Percentiles rank a stretch among this genome's conserved stretches.
These are phyloP conservation scores for Trametes villosa DNA, from an alignment of 768 basidiomycete genomes.

Conservation along the genomic window DNA sequence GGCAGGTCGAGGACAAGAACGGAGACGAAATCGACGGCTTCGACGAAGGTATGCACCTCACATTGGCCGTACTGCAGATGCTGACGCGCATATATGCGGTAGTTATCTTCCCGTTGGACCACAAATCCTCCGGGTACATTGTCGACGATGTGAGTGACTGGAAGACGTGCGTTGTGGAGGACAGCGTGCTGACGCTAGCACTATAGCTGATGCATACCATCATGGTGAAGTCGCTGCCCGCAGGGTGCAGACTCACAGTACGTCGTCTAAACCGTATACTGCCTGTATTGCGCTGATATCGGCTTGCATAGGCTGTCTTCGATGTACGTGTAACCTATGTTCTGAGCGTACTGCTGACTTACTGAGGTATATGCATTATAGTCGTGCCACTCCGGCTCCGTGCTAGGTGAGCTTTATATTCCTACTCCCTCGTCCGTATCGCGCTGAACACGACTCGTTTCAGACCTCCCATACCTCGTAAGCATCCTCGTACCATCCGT, in stretches of 20 bases:
- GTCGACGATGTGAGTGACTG: slow-evolving; percentile 79
- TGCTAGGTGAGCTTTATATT: slow-evolving; percentile 58
- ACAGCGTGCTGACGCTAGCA: not conserved
- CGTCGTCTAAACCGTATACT: slow-evolving; percentile 32
- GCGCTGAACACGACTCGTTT: not conserved
- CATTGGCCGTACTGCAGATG: not conserved
- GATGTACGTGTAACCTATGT: slow-evolving; percentile 30
- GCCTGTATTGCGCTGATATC: not conserved
- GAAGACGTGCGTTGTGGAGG: not conserved
- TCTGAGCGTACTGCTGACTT: not conserved
- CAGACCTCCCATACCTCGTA: slow-evolving; percentile 74
- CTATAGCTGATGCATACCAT: slow-evolving; percentile 72
- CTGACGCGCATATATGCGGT: not conserved
- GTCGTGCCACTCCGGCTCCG: slow-evolving; percentile 92
- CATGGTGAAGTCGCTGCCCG: slow-evolving; percentile 76
- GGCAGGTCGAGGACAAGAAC: slow-evolving; percentile 81
- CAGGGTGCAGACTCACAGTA: slow-evolving; percentile 89
- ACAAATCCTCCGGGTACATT: slow-evolving; percentile 70
- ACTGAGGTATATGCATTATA: slow-evolving; percentile 29
- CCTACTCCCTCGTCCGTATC: not conserved
- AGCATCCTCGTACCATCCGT: not conserved
- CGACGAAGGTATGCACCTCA: slow-evolving; percentile 63
- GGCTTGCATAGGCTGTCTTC: slow-evolving; percentile 31
- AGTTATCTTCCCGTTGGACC: slow-evolving; percentile 90
- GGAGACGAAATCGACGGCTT: slow-evolving; percentile 86